These are phyloP conservation scores for Suillus occidentalis DNA, from an alignment of 768 basidiomycete genomes.

Conservation along the genomic window DNA sequence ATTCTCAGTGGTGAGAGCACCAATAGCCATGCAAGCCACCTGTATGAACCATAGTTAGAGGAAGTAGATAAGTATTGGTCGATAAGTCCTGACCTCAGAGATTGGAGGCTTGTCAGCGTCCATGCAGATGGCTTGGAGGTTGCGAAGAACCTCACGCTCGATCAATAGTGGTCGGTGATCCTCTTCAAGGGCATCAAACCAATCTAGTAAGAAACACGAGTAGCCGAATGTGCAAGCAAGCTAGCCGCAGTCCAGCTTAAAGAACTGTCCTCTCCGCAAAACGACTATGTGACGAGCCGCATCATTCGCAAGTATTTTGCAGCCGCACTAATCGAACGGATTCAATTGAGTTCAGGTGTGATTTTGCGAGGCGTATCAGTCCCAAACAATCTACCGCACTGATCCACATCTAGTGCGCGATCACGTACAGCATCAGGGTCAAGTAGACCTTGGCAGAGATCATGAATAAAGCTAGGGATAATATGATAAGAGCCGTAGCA, in stretches of 20 bases:
- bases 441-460: slow-evolving; percentile 78
- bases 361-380: slow-evolving; percentile 51
- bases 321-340: slow-evolving; percentile 59
- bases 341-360: not conserved
- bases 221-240: not conserved
- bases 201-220: slow-evolving; percentile 53
- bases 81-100: slow-evolving; percentile 44
- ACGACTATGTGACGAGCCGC: too few relatives aligned
- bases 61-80: not conserved
- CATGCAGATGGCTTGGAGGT: slow-evolving; percentile 83
- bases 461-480: slow-evolving; percentile 92
- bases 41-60: slow-evolving; percentile 28
- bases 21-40: slow-evolving; percentile 81
- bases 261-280: too few relatives aligned
- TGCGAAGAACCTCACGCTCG: slow-evolving; percentile 85
- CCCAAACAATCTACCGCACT: slow-evolving; percentile 91
- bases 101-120: slow-evolving; percentile 85
- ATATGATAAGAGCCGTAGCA: slow-evolving; percentile 84
- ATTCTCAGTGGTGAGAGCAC: slow-evolving; percentile 94
- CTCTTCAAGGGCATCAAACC: slow-evolving; percentile 92
- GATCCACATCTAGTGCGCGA: too few relatives aligned
- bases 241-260: slow-evolving; percentile 37
- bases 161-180: slow-evolving; percentile 80
- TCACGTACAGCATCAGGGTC: slow-evolving; percentile 82
- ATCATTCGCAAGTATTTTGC: slow-evolving; percentile 81